Evolutionary conservation across 805 yeast species (phyloP), one percentile per base, ranked within the genome.

Genomic region (Spathaspora hagerdaliae): DNA sequence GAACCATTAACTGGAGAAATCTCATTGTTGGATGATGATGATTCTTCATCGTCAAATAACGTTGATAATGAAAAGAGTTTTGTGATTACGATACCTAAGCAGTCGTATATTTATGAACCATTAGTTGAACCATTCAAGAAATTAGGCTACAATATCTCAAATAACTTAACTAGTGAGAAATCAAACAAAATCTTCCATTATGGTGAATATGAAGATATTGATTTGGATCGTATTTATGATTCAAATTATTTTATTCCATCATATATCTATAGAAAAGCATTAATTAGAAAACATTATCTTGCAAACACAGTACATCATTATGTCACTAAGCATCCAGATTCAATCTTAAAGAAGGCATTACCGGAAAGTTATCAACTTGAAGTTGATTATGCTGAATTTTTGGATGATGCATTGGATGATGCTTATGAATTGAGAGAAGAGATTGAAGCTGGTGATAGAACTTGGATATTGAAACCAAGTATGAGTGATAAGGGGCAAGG

Each of bases 401-500:
- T 94, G 42, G 98, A 94, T 56, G 99, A 94, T 60, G 78, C 96
- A 0, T 71, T 94, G 39, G 98, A 92, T 62, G 99, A 94, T 56
- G 83, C 87, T 34, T 91, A 86, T 70, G 99, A 92, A 58, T 71
- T 94, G 41, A 69, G 96, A 47, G 85, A 84, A 43, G 96, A 86
- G 53, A 68, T 94, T 31, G 84, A 83, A 48, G 61, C 64, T 9
- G 79, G 78, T 11, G 74, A 71, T 13, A 80, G 77, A 52, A 78
- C 84, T 39, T 92, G 95, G 91, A 94, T 94, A 34, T 73, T 94
- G 60, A 94, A 94, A 60, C 99, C 99, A 12, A 83, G 96, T 51
- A 90, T 94, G 97, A 86, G 96, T 57, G 99, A 94, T 60, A 84
- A 92, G 60, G 99, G 96, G 9, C 97, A 94, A 61, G 99, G 99